phyloP scores from a whole-genome alignment of 2,329 filamentous ascomycete species.

The Biscogniauxia sp. region DNA sequence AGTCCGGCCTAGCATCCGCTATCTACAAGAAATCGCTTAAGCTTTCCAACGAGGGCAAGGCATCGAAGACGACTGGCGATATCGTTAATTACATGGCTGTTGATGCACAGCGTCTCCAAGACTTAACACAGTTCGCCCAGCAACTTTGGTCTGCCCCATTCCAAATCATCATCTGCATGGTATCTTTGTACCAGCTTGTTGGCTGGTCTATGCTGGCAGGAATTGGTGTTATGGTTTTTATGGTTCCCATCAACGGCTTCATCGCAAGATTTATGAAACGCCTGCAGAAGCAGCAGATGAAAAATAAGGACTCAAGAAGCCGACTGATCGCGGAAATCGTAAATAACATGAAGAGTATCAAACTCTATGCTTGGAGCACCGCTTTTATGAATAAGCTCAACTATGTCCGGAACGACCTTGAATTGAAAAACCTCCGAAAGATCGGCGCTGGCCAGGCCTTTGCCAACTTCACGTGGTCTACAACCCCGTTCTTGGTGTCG shows the following conservation, averaged over 20 bases:
- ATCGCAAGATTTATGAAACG: slow-evolving; percentile 93
- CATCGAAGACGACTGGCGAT: slow-evolving; percentile 88
- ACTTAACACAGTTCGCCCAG: slow-evolving; percentile 91
- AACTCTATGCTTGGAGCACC: slow-evolving; percentile 95
- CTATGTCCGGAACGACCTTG: slow-evolving; percentile 91
- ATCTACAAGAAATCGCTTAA: slow-evolving; percentile 91
- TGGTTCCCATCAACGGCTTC: slow-evolving; percentile 93
- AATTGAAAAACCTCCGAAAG: slow-evolving; percentile 91
- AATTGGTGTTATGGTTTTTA: slow-evolving; percentile 90
- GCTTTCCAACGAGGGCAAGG: slow-evolving; percentile 88
- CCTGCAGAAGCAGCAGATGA: slow-evolving; percentile 95
- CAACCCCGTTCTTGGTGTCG: slow-evolving; percentile 94
- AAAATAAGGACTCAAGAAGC: slow-evolving; percentile 94
- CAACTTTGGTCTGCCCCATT: slow-evolving; percentile 97
- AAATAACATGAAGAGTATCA: slow-evolving; percentile 99
- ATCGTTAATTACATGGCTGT: slow-evolving; percentile 99
- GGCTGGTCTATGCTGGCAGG: slow-evolving; percentile 95
- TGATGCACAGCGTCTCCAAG: slow-evolving; percentile 90
- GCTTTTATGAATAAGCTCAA: slow-evolving; percentile 98
- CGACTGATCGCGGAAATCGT: slow-evolving; percentile 95
- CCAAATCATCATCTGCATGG: slow-evolving; percentile 93
- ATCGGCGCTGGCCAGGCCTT: slow-evolving; percentile 93
- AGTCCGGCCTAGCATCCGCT: slow-evolving; percentile 81
- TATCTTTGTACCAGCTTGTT: slow-evolving; percentile 92
- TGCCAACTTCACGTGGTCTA: slow-evolving; percentile 97